A percentile compares a stretch with the other conserved stretches of the same genome.
Conservation (phyloP, 306 rosid genomes). For the Fagus sylvatica region DNA sequence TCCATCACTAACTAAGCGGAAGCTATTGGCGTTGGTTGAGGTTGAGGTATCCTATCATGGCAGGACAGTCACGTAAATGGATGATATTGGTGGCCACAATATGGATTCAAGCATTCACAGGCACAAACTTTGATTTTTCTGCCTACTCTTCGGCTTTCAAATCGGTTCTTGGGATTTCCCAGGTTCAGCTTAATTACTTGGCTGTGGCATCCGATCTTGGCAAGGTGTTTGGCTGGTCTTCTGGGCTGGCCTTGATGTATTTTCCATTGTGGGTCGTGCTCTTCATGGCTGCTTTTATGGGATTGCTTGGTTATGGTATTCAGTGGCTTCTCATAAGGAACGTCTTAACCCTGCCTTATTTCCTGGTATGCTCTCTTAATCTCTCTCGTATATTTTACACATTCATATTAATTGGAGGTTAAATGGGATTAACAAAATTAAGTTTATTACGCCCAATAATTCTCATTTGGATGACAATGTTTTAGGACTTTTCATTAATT, state of each 20-base stretch:
- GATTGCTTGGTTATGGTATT: constrained; percentile 70
- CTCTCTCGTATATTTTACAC: too few relatives aligned
- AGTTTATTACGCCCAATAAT: too few relatives aligned
- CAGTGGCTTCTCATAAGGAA: constrained; percentile 74
- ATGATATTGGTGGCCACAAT: constrained; percentile 77
- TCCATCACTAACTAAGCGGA: too few relatives aligned
- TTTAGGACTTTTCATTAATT: too few relatives aligned
- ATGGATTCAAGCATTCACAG: constrained; percentile 92
- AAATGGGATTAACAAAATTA: too few relatives aligned
- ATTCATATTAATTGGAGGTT: too few relatives aligned
- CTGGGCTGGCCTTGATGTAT: constrained; percentile 66
- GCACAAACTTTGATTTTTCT: constrained; percentile 90
- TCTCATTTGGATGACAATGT: too few relatives aligned
- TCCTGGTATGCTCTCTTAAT: constrained; percentile 47
- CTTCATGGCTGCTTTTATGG: constrained; percentile 79
- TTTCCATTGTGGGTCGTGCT: constrained; percentile 63
- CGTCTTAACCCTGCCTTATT: constrained; percentile 63
- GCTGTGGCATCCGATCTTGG: constrained; percentile 89
- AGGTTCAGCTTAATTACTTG: constrained; percentile 73
- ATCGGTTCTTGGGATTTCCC: constrained; percentile 64
- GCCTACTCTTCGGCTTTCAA: constrained; percentile 73
- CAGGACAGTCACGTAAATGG: constrained; percentile 63
- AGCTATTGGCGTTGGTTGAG: too few relatives aligned
- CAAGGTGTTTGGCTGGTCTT: constrained; percentile 85
- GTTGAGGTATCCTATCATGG: too few relatives aligned